Evolutionary conservation across 192 early-diverging fungal species (phyloP), one percentile per base, ranked within the genome.

Genomic region (Pilaira anomala): DNA sequence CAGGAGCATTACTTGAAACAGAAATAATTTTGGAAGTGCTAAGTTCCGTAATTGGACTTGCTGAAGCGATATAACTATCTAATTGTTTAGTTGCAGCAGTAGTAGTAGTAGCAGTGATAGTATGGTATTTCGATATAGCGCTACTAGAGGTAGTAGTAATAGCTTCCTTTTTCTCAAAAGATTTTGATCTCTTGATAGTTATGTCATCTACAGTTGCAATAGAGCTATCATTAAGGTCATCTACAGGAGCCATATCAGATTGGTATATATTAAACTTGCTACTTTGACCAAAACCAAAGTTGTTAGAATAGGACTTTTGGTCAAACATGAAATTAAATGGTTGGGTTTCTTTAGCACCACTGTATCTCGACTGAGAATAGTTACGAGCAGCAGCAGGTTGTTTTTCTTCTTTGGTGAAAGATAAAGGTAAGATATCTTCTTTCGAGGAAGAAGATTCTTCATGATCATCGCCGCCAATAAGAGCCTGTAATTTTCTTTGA

Each of bases 201-300:
- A 40, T 12, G 5, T 8, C 5, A 8, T 40, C 39, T 40, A 8
- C 39, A 5, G 39, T 8, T 40, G 5, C 39, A 5, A 40, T 5
- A 40, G 5, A 40, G 39, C 12, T 12, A 40, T 40, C 12, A 40
- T 12, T 12, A 40, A 5, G 5, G 5, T n/a, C 18, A 46, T 19
- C 13, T 36, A 9, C 1, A 36, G 11, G 11, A 9, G 11, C 33
- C 4, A 9, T 9, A 4, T 36, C 44, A 2, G 18, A 46, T 46
- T 46, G 18, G 4, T 46, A 46, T 46, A 14, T 18, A 46, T 4
- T 6, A 11, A 46, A 14, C 4, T 19, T 46, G 4, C 16, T 4
- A 19, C 0, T 5, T 46, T 58, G 13, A 16, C 41, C 22, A 25
- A 58, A 58, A 6, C 56, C 56, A 25, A 58, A 58, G 16, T 58